Percentiles rank a stretch among this genome's conserved stretches.
phyloP scores from a whole-genome alignment of 2,329 filamentous ascomycete genomes.

The Stagonosporopsis chrysanthemi region DNA sequence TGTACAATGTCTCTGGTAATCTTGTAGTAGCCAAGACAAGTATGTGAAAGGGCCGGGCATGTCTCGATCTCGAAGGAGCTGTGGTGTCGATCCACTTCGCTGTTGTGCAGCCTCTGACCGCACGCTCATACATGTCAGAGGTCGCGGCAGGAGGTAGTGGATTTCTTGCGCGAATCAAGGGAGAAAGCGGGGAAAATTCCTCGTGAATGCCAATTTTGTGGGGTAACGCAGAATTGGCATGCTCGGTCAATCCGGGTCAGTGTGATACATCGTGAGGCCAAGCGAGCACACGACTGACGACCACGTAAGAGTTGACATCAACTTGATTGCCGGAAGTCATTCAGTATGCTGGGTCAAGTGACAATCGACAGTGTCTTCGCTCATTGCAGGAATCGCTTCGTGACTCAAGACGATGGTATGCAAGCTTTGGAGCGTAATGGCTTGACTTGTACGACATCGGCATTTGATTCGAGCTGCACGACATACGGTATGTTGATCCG shows the following conservation, averaged over 20 bases:
- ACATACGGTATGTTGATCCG: neutral
- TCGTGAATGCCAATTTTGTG: constrained; percentile 47
- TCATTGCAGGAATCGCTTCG: neutral
- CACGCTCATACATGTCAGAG: constrained; percentile 45
- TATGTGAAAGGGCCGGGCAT: neutral
- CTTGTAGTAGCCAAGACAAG: neutral
- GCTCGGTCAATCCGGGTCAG: constrained; percentile 32
- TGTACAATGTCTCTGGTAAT: neutral
- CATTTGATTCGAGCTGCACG: constrained; percentile 5
- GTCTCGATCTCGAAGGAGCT: neutral
- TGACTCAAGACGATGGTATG: neutral
- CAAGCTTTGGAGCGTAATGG: neutral
- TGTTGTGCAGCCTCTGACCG: constrained; percentile 20
- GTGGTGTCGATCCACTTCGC: neutral
- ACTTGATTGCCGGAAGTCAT: no score
- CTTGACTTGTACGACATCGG: neutral
- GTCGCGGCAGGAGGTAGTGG: constrained; percentile 29
- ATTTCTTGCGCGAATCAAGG: constrained; percentile 33
- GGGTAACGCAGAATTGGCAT: constrained; percentile 44
- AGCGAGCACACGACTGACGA: constrained; percentile 18
- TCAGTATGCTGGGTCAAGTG: neutral
- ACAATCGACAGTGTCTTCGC: neutral
- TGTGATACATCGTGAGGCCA: constrained; percentile 36
- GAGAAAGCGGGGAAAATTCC: constrained; percentile 46
- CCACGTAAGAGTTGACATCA: neutral